Conservation (phyloP, 192 early-diverging fungal genomes). For the Umbelopsis sp. region DNA sequence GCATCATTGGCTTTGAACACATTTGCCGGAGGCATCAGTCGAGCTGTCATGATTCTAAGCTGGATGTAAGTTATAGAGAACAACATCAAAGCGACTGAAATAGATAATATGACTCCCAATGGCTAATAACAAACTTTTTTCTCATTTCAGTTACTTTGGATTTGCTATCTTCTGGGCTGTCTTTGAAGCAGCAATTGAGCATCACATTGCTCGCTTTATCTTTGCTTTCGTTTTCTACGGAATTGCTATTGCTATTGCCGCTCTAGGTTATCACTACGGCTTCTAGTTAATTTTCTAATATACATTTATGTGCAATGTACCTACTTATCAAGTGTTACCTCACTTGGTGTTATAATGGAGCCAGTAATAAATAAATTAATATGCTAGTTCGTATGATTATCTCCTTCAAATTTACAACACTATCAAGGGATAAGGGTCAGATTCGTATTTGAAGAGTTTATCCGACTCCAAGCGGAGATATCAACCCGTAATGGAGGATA, state of each 20-base stretch:
- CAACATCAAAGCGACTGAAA: neutral
- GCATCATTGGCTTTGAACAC: constrained; percentile 36
- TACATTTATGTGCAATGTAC: neutral
- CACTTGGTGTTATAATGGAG: neutral
- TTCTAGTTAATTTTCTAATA: neutral
- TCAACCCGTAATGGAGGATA: no score
- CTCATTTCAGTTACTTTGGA: constrained; percentile 2
- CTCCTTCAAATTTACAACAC: no score
- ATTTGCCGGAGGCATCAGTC: constrained; percentile 34
- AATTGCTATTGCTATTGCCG: constrained; percentile 8
- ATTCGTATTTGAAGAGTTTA: no score
- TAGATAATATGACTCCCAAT: no score
- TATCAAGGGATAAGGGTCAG: no score
- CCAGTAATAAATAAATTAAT: neutral
- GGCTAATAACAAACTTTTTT: no score
- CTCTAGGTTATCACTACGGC: neutral
- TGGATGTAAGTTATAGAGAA: constrained; percentile 36
- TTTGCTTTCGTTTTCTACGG: constrained; percentile 19
- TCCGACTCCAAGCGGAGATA: no score
- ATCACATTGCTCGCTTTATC: constrained; percentile 19
- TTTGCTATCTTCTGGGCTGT: constrained; percentile 22
- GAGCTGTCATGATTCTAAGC: constrained; percentile 36
- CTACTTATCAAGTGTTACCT: neutral
- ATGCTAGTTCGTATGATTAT: neutral
- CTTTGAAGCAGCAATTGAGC: constrained; percentile 17